phyloP scores from a whole-genome alignment of 176 grass and related monocot species.

The Melocanna baccifera region DNA sequence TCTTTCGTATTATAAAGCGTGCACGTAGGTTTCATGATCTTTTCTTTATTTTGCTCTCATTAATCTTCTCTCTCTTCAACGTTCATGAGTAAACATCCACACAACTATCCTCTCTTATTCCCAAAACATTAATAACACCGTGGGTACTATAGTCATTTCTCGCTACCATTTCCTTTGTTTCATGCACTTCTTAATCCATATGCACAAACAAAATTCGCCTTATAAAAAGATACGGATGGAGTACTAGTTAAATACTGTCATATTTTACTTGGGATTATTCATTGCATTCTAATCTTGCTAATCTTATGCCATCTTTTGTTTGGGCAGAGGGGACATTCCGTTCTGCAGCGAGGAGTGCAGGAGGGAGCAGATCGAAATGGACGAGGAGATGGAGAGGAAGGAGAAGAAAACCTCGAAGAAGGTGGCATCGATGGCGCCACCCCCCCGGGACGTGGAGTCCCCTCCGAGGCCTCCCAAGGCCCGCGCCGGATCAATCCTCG shows the following conservation, averaged over 20 bases:
- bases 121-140: too few species aligned
- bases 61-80: too few species aligned
- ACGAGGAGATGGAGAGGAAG: slow-evolving; percentile 54
- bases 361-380: slow-evolving; percentile 66
- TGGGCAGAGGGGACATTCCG: slow-evolving; percentile 57
- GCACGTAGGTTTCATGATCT: too few species aligned
- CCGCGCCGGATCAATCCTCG: slow-evolving; percentile 54
- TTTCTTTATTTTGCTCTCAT: too few species aligned
- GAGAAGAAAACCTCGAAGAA: slow-evolving; percentile 39
- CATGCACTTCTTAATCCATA: too few species aligned
- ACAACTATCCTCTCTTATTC: too few species aligned
- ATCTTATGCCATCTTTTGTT: background rate
- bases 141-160: too few species aligned
- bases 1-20: too few species aligned
- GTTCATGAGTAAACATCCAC: too few species aligned
- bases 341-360: slow-evolving; percentile 73
- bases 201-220: too few species aligned
- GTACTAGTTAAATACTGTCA: background rate
- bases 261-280: background rate
- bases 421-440: slow-evolving; percentile 13
- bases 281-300: background rate
- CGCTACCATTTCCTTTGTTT: too few species aligned
- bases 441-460: slow-evolving; percentile 33
- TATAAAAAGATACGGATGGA: too few species aligned
- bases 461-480: slow-evolving; percentile 43